Evolutionary conservation across 305 asterid species (phyloP).

Genomic region (Fraxinus sp.): DNA sequence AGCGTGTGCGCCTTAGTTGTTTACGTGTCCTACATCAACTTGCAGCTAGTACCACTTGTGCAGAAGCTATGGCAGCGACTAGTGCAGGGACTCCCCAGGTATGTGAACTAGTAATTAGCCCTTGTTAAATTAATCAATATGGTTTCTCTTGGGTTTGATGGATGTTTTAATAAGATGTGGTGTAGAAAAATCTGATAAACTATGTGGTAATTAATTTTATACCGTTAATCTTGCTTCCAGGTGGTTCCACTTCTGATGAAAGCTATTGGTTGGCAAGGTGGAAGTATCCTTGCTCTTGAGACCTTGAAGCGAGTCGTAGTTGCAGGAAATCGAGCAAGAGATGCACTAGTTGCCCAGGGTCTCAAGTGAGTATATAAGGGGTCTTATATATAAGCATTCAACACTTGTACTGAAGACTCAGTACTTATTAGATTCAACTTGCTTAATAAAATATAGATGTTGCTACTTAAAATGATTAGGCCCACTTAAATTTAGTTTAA

Average conservation of each 20-base stretch:
- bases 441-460: background rate
- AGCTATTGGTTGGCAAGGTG: constrained; percentile 99
- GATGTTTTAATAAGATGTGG: constrained; percentile 3
- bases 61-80: constrained; percentile 99
- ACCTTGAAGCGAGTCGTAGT: constrained; percentile 93
- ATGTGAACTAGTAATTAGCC: constrained; percentile 17
- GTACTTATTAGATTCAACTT: background rate
- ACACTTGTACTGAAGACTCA: background rate
- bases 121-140: background rate
- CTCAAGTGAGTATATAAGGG: constrained; percentile 62
- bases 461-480: background rate
- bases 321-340: constrained; percentile 98
- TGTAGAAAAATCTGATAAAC: constrained; percentile 8
- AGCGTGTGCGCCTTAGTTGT: constrained; percentile 94
- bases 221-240: constrained; percentile 43
- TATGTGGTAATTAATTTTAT: constrained; percentile 11
- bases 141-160: background rate
- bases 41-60: constrained; percentile 96
- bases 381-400: background rate
- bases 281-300: constrained; percentile 98
- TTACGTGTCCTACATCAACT: constrained; percentile 97
- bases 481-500: background rate
- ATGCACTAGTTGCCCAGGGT: constrained; percentile 98
- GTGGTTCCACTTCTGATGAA: constrained; percentile 98
- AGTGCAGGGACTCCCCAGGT: constrained; percentile 98